Percentiles rank a stretch among this genome's conserved stretches.
These are phyloP conservation scores for Lavandula angustifolia DNA, from an alignment of 257 asterid species.

Conservation along the genomic window DNA sequence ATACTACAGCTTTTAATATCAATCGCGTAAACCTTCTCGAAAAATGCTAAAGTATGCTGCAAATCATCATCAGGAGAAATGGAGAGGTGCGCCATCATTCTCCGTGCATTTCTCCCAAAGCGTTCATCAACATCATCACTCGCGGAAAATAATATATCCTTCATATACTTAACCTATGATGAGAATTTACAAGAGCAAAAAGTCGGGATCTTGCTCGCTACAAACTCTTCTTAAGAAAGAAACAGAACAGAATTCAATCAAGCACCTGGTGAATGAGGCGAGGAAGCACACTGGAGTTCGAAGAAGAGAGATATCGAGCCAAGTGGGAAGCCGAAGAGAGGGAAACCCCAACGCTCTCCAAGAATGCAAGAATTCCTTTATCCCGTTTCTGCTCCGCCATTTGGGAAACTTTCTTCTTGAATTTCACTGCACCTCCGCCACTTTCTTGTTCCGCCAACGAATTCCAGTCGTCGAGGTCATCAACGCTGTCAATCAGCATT, in stretches of 20 bases:
- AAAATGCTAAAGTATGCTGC: conserved; percentile 89
- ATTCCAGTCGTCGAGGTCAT: conserved; percentile 80
- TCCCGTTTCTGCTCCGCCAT: conserved; percentile 86
- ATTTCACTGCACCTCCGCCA: conserved; percentile 36
- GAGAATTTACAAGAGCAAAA: conserved; percentile 20
- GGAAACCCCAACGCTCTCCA: conserved; percentile 83
- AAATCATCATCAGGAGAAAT: conserved; percentile 78
- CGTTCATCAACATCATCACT: conserved; percentile 51
- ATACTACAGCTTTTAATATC: neutral
- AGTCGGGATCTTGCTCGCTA: neutral
- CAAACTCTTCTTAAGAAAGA: neutral
- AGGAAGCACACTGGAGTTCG: conserved; percentile 54
- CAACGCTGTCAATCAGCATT: conserved; percentile 67
- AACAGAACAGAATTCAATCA: neutral
- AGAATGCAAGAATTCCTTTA: conserved; percentile 73
- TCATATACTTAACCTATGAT: conserved; percentile 80
- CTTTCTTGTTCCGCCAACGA: conserved; percentile 37
- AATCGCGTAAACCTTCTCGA: conserved; percentile 62
- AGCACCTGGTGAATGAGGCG: conserved; percentile 66
- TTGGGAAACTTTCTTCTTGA: conserved; percentile 51
- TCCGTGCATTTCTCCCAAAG: conserved; percentile 65
- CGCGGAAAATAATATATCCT: conserved; percentile 76
- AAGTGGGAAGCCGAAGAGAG: conserved; percentile 75
- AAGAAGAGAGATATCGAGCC: conserved; percentile 66
- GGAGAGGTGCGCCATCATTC: conserved; percentile 81